Evolutionary conservation across 176 grass and related monocot genomes (phyloP).

Genomic region (Microstegium vimineum): DNA sequence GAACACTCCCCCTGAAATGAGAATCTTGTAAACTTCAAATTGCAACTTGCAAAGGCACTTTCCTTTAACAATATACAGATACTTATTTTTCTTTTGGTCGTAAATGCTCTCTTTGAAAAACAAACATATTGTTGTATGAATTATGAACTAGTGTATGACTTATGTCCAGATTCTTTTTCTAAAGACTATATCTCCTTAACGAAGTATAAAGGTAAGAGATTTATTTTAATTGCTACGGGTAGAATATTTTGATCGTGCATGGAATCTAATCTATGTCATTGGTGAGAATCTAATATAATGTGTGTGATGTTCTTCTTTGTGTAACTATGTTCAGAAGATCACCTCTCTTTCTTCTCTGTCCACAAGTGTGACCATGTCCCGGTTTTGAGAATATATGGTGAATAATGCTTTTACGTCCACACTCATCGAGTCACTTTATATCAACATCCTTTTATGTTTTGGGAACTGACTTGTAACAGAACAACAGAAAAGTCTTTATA

Average conservation of each 20-base stretch:
- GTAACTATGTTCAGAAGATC: slow-evolving; percentile 1
- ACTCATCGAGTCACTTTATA: not conserved
- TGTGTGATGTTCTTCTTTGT: not conserved
- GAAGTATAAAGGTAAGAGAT: not conserved
- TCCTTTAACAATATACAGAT: not conserved
- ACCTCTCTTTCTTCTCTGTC: not conserved
- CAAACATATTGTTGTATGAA: not conserved
- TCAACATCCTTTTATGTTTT: slow-evolving; percentile 4
- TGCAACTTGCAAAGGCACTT: not conserved
- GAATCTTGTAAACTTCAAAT: not conserved
- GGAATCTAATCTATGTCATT: not conserved
- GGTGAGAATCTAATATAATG: not conserved
- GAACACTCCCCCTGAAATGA: not conserved
- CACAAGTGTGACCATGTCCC: not conserved
- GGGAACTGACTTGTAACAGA: not conserved
- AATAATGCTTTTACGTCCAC: slow-evolving; percentile 16
- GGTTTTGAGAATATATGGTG: slow-evolving; percentile 28
- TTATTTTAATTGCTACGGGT: not conserved
- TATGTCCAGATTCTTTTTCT: not conserved
- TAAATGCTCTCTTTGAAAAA: not conserved
- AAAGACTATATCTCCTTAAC: not conserved
- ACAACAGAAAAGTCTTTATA: not conserved
- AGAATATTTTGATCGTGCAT: slow-evolving; percentile 3
- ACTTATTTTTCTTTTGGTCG: not conserved
- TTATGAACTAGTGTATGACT: not conserved